A percentile compares a stretch with the other conserved stretches of the same genome.
phyloP scores from a whole-genome alignment of 2,329 filamentous ascomycete species.

The Malbranchea zuffiana region DNA sequence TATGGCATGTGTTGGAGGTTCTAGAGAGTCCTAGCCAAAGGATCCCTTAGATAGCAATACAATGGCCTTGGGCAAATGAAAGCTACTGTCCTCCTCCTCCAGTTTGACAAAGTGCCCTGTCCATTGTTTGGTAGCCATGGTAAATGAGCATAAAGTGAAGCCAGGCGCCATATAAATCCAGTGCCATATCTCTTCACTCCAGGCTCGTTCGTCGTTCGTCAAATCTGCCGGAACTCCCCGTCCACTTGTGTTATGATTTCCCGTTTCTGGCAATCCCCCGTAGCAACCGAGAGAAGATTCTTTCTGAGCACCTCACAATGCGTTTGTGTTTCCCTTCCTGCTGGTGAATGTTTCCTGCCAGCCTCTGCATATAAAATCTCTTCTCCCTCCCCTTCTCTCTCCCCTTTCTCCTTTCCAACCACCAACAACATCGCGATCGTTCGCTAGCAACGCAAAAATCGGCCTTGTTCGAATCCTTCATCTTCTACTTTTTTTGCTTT shows the following conservation, averaged over 20 bases:
- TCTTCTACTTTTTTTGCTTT: conserved; percentile 2
- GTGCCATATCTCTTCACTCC: neutral
- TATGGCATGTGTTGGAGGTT: too few species aligned
- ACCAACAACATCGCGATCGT: neutral
- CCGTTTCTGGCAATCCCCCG: neutral
- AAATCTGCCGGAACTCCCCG: conserved; percentile 1
- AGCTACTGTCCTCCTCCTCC: neutral
- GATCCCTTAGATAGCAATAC: neutral
- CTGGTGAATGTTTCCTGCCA: neutral
- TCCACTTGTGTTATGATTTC: neutral
- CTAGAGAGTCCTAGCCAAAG: too few species aligned
- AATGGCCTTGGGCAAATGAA: conserved; percentile 6
- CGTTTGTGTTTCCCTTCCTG: neutral
- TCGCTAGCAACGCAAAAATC: neutral
- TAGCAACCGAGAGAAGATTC: conserved; percentile 2
- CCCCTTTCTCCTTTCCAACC: conserved; percentile 4
- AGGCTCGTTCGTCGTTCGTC: neutral
- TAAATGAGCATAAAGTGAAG: neutral
- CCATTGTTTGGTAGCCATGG: neutral
- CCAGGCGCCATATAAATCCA: neutral
- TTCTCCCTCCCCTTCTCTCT: neutral
- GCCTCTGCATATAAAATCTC: conserved; percentile 10
- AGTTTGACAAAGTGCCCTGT: neutral
- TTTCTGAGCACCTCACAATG: neutral
- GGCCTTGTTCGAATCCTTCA: neutral